phyloP scores from a whole-genome alignment of 176 grass and related monocot species.

The Metroxylon sagu region DNA sequence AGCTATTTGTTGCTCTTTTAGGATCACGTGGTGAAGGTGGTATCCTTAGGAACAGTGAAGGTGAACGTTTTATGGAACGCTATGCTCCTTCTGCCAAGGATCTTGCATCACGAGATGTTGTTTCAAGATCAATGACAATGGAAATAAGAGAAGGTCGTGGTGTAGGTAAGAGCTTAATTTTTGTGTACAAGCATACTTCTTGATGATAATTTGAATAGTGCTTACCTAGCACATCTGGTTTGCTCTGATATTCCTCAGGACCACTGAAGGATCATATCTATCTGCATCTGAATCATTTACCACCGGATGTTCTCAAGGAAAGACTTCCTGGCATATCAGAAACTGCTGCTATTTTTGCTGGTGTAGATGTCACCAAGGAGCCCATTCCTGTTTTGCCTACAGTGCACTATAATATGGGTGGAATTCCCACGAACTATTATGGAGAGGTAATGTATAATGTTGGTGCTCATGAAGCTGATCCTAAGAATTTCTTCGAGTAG shows the following conservation, averaged over 20 bases:
- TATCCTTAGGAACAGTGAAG: slow-evolving; percentile 82
- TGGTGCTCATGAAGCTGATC: not conserved
- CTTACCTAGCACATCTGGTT: not conserved
- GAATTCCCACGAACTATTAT: slow-evolving; percentile 93
- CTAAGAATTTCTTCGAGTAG: not conserved
- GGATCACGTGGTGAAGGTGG: slow-evolving; percentile 88
- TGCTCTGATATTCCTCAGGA: slow-evolving; percentile 33
- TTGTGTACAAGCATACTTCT: slow-evolving; percentile 1
- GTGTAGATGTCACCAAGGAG: slow-evolving; percentile 95
- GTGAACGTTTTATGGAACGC: slow-evolving; percentile 79
- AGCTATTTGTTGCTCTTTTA: slow-evolving; percentile 4
- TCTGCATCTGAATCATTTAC: slow-evolving; percentile 74
- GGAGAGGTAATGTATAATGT: slow-evolving; percentile 49
- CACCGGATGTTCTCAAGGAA: slow-evolving; percentile 84
- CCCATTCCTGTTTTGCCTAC: slow-evolving; percentile 97
- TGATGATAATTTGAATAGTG: slow-evolving; percentile 7
- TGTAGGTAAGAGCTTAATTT: slow-evolving; percentile 35
- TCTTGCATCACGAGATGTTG: slow-evolving; percentile 75
- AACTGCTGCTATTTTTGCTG: slow-evolving; percentile 94
- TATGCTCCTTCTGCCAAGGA: slow-evolving; percentile 72
- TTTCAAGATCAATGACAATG: slow-evolving; percentile 82
- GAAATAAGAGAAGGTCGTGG: slow-evolving; percentile 74
- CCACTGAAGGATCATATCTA: slow-evolving; percentile 91
- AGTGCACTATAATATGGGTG: slow-evolving; percentile 98
- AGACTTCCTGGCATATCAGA: slow-evolving; percentile 96